Conservation (phyloP, 2,329 filamentous ascomycete species). For the Diaporthe amygdali region DNA sequence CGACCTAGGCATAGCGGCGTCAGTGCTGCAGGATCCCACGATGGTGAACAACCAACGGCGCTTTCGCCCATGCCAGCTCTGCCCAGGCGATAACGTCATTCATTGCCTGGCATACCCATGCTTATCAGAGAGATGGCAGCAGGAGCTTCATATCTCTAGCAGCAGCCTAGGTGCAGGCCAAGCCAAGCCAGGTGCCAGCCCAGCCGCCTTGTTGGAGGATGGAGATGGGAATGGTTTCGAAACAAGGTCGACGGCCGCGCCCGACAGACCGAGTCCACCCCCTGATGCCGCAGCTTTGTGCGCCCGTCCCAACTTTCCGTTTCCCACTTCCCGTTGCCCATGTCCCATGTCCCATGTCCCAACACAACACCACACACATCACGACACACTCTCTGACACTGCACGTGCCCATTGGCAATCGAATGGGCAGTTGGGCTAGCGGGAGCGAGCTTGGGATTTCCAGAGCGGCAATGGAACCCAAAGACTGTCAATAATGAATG, state of each 20-base stretch:
- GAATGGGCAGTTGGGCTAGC: background rate
- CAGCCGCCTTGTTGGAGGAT: background rate
- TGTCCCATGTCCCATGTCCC: background rate
- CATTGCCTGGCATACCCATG: background rate
- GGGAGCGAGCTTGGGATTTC: background rate
- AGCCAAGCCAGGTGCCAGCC: background rate
- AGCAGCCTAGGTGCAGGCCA: background rate
- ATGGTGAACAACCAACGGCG: background rate
- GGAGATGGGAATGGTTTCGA: conserved; percentile 4
- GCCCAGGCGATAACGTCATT: conserved; percentile 8
- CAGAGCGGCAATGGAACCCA: background rate
- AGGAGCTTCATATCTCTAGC: background rate
- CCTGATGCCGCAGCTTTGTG: too few species aligned
- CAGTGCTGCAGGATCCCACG: background rate
- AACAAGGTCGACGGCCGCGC: conserved; percentile 2
- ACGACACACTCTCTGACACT: background rate
- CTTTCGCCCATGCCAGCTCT: background rate
- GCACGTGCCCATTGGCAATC: background rate
- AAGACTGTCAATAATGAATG: background rate
- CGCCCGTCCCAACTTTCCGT: background rate
- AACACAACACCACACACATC: too few species aligned
- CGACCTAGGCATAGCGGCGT: background rate
- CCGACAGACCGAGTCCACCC: background rate
- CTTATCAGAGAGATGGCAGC: background rate
- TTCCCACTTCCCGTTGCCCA: background rate